phyloP scores from a whole-genome alignment of 257 asterid genomes.

The Solanum chmielewskii region DNA sequence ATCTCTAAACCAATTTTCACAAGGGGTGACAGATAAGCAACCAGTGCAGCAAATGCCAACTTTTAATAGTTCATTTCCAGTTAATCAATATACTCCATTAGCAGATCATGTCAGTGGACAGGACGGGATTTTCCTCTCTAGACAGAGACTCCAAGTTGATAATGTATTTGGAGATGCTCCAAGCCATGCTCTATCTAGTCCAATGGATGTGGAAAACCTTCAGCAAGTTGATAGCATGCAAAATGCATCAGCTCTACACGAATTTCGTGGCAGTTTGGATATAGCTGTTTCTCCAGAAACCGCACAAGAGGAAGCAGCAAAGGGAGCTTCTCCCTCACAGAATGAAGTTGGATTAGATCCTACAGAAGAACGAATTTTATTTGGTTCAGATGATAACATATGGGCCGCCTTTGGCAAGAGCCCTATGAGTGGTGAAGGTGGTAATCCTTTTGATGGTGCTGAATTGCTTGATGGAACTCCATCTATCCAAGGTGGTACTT shows the following conservation, averaged over 20 bases:
- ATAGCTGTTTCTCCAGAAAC: conserved; percentile 17
- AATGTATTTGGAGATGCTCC: conserved; percentile 26
- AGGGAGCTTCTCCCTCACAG: conserved; percentile 21
- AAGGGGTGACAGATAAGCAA: conserved; percentile 34
- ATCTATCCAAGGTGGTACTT: conserved; percentile 73
- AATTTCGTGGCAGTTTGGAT: conserved; percentile 23
- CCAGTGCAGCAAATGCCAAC: conserved; percentile 33
- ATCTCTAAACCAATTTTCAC: conserved; percentile 40
- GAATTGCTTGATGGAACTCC: conserved; percentile 31
- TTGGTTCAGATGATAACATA: conserved; percentile 68
- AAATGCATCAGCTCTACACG: conserved; percentile 22
- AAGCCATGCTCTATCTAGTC: conserved; percentile 11
- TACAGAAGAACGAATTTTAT: conserved; percentile 60
- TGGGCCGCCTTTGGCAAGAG: conserved; percentile 55
- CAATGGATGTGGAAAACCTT: conserved; percentile 17
- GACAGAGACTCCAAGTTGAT: conserved; percentile 33
- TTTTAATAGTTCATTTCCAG: conserved; percentile 26
- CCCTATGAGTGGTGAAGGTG: conserved; percentile 32
- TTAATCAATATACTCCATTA: conserved; percentile 24
- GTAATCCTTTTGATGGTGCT: conserved; percentile 28
- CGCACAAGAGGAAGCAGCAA: conserved; percentile 17
- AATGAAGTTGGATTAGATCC: conserved; percentile 58
- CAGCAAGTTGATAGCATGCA: conserved; percentile 32
- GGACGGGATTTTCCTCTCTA: conserved; percentile 27
- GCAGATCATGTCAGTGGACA: conserved; percentile 26